Evolutionary conservation across 2,329 filamentous ascomycete species (phyloP).

Genomic region (Pseudopithomyces chartarum): DNA sequence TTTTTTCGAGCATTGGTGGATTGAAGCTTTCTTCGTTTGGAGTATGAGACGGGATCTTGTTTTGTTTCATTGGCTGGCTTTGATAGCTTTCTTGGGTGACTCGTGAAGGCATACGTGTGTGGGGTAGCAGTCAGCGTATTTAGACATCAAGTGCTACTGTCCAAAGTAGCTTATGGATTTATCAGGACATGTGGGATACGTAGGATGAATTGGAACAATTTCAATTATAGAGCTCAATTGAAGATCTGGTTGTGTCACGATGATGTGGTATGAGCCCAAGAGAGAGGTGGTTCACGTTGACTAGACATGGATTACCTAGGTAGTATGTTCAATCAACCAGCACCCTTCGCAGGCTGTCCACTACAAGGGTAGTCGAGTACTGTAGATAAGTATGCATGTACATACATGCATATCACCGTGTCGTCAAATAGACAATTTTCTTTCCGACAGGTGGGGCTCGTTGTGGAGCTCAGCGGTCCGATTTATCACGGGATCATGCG

Average conservation of each 20-base stretch:
- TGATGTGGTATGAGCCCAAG: neutral
- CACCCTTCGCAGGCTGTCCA: too few relatives aligned
- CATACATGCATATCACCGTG: neutral
- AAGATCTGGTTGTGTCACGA: neutral
- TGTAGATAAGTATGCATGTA: too few relatives aligned
- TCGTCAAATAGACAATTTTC: neutral
- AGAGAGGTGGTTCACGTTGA: too few relatives aligned
- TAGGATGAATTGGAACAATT: conserved; percentile 27
- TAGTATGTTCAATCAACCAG: too few relatives aligned
- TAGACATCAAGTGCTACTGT: neutral
- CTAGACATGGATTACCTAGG: too few relatives aligned
- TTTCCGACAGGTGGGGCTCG: neutral
- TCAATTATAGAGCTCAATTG: neutral
- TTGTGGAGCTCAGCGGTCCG: neutral
- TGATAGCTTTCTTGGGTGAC: conserved; percentile 20
- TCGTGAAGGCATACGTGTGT: conserved; percentile 4
- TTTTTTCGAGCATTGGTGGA: conserved; percentile 17
- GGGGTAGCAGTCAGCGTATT: conserved; percentile 10
- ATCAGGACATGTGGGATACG: conserved; percentile 18
- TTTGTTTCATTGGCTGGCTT: conserved; percentile 21
- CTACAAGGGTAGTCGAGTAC: too few relatives aligned
- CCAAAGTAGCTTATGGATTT: conserved; percentile 18
- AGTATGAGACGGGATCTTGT: neutral
- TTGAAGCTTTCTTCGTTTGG: conserved; percentile 17
- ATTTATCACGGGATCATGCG: neutral